Base-by-base conservation (phyloP, 306 rosid species). In the Chamaecrista fasciculata region DNA sequence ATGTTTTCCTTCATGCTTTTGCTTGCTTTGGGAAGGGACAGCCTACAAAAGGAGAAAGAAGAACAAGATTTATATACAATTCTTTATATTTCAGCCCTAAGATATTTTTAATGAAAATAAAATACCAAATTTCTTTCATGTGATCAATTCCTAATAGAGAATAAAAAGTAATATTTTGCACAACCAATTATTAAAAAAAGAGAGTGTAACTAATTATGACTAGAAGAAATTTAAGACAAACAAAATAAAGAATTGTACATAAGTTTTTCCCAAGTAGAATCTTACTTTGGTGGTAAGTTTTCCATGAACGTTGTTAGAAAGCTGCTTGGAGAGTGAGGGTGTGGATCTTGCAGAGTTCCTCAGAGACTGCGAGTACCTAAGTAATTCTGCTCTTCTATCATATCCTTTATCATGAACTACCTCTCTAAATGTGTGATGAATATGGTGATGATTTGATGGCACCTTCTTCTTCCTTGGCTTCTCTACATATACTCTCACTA, bases 331-430 rank as follows among this genome's bases (percentile, higher is more conserved):
- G 39, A 72, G 72, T 18, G 57, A 69, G 59, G 88, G 79, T 11
- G 75, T 57, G 51, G 66, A 56, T 78, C 50, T 70, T 26, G 85
- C 77, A 21, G 92, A 87, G 15, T 67, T 56, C 0, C 96, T 78
- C 25, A 92, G 85, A 10, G 33, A 81, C 68, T 69, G 86, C 2
- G 96, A 85, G 74, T 89, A 85, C 52, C 46, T 85, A 59, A 92
- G 98, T 43, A 92, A 80, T 79, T 89, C 83, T 37, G 83, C 80
- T 78, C 81, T 89, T 78, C 98, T 82, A 58, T 83, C 81, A 66
- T 74, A 79, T 53, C 84, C 87, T 67, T 75, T 78, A 3, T 69
- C 80, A 26, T 63, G 66, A 61, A 72, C 33, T 5, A 67, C 74
- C 76, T 73, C 75, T 77, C 62, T 76, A 36, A 67, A 5, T 8